These are phyloP conservation scores for Amanita inopinata DNA, from an alignment of 768 basidiomycete species.

Conservation along the genomic window DNA sequence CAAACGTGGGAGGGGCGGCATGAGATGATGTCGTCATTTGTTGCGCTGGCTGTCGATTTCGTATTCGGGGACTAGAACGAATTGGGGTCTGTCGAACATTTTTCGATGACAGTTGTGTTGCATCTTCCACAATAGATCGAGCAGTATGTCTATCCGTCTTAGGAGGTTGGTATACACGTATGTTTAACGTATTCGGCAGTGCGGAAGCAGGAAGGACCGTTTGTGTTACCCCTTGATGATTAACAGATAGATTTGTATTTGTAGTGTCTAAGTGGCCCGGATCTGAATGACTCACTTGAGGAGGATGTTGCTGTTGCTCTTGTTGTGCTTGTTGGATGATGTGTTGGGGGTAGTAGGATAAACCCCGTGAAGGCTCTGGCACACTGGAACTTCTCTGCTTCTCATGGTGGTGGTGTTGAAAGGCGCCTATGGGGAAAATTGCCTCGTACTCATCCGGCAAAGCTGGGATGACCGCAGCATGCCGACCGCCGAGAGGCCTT, in stretches of 20 bases:
- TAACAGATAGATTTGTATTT: no score
- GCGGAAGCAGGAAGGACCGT: slow-evolving; percentile 12
- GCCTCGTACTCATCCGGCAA: slow-evolving; percentile 65
- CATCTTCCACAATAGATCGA: slow-evolving; percentile 3
- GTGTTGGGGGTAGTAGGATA: slow-evolving; percentile 41
- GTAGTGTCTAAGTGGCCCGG: slow-evolving; percentile 9
- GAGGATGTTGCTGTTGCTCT: slow-evolving; percentile 18
- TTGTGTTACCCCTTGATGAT: slow-evolving; percentile 12
- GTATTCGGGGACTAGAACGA: slow-evolving; percentile 11
- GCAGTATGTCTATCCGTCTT: slow-evolving; percentile 6
- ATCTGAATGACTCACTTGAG: slow-evolving; percentile 15
- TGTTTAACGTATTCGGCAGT: slow-evolving; percentile 15
- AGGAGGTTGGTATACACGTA: slow-evolving; percentile 21
- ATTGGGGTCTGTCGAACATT: no score
- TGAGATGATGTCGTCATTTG: slow-evolving; percentile 17
- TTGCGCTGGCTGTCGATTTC: slow-evolving; percentile 11
- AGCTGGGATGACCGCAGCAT: slow-evolving; percentile 75
- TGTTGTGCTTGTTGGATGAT: slow-evolving; percentile 34
- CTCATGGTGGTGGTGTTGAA: slow-evolving; percentile 33
- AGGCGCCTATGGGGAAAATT: slow-evolving; percentile 34
- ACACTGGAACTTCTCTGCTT: slow-evolving; percentile 21
- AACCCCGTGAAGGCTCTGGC: slow-evolving; percentile 25
- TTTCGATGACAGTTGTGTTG: no score
- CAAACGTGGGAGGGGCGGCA: slow-evolving; percentile 45
- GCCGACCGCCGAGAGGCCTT: slow-evolving; percentile 71